Evolutionary conservation across 345 rosid genomes (phyloP), one percentile per base, ranked within the genome.

Genomic region (Gossypium mustelinum): DNA sequence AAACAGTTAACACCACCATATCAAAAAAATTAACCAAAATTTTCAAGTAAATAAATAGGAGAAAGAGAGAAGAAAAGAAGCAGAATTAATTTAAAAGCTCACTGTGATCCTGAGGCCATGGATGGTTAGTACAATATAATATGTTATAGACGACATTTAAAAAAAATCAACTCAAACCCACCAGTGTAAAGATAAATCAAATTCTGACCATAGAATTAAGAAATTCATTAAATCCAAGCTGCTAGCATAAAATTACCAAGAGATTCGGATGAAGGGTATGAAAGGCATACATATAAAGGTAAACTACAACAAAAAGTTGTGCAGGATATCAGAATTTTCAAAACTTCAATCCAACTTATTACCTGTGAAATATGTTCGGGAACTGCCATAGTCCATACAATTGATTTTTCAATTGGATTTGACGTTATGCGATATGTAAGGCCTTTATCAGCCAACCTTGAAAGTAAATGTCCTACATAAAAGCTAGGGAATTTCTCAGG

Each of bases 371-470:
- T 75, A 63, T 85, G 80, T 76, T 93, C 96, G 9, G 99, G 99
- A 76, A 83, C 84, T 51, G 79, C 79, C 92, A 95, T 87, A 77
- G 89, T 86, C 98, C 98, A 95, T 64, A 89, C 74, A 78, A 95
- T 83, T 79, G 98, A 95, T 84, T 89, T 89, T 85, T 89, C 91
- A 79, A 95, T 81, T 59, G 91, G 89, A 83, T 95, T 93, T 71
- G 91, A 79, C 63, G 85, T 85, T 82, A 95, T 75, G 11, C 89
- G 89, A 77, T 83, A 87, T 8, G 83, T 72, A 82, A 91, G 80
- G 76, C 97, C 94, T 80, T 95, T 95, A 56, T 95, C 98, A 51
- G 91, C 80, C 77, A 95, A 91, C 82, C 89, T 87, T 62, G 94
- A 83, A 64, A 95, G 94, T 80, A 93, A 84, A 84, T 85, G 91